Base-by-base conservation (phyloP, 2,329 filamentous ascomycete species). In the Epichloe amarillans region DNA sequence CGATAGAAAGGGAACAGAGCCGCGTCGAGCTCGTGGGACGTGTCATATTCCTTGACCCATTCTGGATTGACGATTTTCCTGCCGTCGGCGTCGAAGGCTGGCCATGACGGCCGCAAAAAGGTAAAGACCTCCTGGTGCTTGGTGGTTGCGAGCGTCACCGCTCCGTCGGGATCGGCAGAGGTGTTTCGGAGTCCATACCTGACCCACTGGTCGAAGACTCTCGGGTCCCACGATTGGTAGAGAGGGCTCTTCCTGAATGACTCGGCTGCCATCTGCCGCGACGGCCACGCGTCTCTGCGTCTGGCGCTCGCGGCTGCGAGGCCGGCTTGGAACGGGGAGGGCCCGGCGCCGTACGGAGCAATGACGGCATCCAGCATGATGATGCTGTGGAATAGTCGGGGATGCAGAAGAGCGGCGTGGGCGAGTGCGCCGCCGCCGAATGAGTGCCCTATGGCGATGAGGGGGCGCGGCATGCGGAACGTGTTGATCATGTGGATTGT, bases 311-410 rank as follows among this genome's bases (percentile, higher is more conserved):
- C 72, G 50, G 73, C 69, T 4, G 80, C 79, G 0, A 72, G 71
- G n/a, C 63, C 60, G 23, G 62, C 60, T 35, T 63, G 63, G 19
- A 60, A 57, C 10, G 60, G 60, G 26, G 63, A 66, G 64, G 61
- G 56, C 63, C 67, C 56, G 55, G 62, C 60, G 65, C 58, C 58
- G 73, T 71, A 64, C 43, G 56, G 57, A 47, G 79, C 75, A 57
- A 95, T 83, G 54, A 93, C 86, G 0, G 90, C 88, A 62, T 96
- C 90, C n/a, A 96, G 70, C 35, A 95, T 76, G 43, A 95, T 72
- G 6, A 95, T 67, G 7, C 80, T 78, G 54, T 82, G 77, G 56
- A 96, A 75, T 19, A 96, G 79, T 7, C 89, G 84, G 2, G 91
- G 89, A 66, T 95, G 85, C 57, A 88, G 76, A 11, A 91, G 71